Percentiles rank a stretch among this genome's conserved stretches.
These are phyloP conservation scores for Thermomyces lanuginosus DNA, from an alignment of 2,329 filamentous ascomycete genomes.

Conservation along the genomic window DNA sequence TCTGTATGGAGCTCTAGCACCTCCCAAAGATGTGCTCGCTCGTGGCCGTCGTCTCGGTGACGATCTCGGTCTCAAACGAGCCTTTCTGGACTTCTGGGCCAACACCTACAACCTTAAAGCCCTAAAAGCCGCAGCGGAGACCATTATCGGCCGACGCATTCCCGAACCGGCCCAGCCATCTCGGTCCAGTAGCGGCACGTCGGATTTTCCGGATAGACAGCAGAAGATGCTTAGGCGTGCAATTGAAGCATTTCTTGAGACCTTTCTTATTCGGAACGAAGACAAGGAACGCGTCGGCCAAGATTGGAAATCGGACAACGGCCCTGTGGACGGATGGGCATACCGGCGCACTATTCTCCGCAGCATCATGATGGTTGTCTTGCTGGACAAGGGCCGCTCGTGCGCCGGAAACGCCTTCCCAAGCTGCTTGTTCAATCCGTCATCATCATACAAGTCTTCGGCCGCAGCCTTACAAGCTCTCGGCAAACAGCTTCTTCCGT, in stretches of 20 bases:
- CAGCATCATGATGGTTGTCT: constrained; percentile 42
- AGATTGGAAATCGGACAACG: no score
- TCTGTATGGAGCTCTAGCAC: constrained; percentile 39
- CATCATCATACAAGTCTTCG: constrained; percentile 42
- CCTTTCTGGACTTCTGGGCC: constrained; percentile 42
- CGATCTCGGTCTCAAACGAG: constrained; percentile 42
- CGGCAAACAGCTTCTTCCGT: constrained; percentile 39
- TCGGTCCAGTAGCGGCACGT: constrained; percentile 3
- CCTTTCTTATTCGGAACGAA: constrained; percentile 42
- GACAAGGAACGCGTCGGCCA: constrained; percentile 27
- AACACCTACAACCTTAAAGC: constrained; percentile 38
- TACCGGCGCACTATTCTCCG: constrained; percentile 42
- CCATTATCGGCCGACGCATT: constrained; percentile 41
- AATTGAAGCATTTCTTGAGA: constrained; percentile 38
- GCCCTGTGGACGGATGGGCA: constrained; percentile 12
- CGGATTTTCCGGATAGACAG: constrained; percentile 4
- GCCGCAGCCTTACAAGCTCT: constrained; percentile 36
- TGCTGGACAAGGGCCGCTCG: constrained; percentile 40
- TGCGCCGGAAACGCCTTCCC: constrained; percentile 16
- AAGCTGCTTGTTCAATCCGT: constrained; percentile 35
- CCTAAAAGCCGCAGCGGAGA: constrained; percentile 40
- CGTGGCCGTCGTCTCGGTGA: constrained; percentile 33
- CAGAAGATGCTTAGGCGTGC: constrained; percentile 23
- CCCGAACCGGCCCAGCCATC: constrained; percentile 9
- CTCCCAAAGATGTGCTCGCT: constrained; percentile 36